Conservation (phyloP, 805 yeast species). For the Trichomonascus vanleenenianus region DNA sequence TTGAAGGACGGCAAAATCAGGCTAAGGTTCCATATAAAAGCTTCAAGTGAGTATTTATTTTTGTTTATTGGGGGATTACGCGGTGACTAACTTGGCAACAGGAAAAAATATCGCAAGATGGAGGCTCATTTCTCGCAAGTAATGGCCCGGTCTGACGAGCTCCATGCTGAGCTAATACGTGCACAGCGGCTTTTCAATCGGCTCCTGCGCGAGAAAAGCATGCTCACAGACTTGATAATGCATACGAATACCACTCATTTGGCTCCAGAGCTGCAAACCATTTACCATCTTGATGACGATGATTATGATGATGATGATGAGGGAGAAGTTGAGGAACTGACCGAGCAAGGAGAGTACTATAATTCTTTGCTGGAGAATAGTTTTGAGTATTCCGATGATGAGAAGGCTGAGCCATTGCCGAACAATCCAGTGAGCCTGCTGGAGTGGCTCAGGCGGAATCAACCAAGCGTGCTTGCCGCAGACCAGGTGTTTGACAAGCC, state of each 20-base stretch:
- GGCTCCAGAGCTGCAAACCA: background rate
- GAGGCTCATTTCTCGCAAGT: constrained; percentile 9
- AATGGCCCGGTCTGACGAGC: constrained; percentile 13
- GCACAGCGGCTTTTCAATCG: constrained; percentile 13
- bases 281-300: constrained; percentile 1
- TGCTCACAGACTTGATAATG: constrained; percentile 9
- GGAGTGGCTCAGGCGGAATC: constrained; percentile 18
- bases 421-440: constrained; percentile 13
- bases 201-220: constrained; percentile 13
- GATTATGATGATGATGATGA: constrained; percentile 1
- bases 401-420: constrained; percentile 8
- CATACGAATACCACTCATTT: constrained; percentile 8
- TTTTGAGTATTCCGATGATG: constrained; percentile 13
- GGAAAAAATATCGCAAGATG: constrained; percentile 14
- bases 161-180: constrained; percentile 7
- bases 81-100: constrained; percentile 5
- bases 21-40: no score
- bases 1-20: no score
- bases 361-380: constrained; percentile 6
- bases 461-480: constrained; percentile 9
- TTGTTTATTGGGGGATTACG: no score
- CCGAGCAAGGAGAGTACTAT: constrained; percentile 2
- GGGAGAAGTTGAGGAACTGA: background rate
- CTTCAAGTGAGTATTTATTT: no score
- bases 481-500: constrained; percentile 2